phyloP scores from a whole-genome alignment of 208 protist genomes.

The Willaertia magna region DNA sequence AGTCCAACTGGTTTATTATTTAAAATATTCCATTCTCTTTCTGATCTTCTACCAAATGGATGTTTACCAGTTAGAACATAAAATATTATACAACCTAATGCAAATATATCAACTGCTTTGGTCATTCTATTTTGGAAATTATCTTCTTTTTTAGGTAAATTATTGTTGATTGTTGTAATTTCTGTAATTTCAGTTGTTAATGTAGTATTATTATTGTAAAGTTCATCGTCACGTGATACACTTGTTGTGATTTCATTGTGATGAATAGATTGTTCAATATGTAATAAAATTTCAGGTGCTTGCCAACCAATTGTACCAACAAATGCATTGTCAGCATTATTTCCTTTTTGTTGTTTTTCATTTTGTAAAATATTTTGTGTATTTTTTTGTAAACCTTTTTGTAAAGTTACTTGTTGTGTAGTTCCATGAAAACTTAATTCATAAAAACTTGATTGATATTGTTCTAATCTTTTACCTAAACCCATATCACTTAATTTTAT shows the following conservation, averaged over 20 bases:
- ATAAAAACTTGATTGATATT: constrained; percentile 12
- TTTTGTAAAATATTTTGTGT: too few species aligned
- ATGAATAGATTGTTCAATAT: neutral
- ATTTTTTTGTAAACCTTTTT: neutral
- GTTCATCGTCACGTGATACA: too few species aligned
- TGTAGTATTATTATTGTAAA: neutral
- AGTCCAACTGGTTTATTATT: constrained; percentile 25
- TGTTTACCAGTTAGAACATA: constrained; percentile 32
- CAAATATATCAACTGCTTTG: constrained; percentile 36
- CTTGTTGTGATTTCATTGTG: too few species aligned
- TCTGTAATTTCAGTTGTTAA: neutral
- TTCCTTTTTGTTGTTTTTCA: neutral
- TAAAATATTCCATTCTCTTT: constrained; percentile 36
- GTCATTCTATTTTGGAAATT: constrained; percentile 15
- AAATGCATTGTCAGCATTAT: neutral
- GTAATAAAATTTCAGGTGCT: constrained; percentile 19
- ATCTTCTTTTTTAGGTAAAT: neutral
- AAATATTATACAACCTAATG: constrained; percentile 35
- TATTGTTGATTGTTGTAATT: neutral
- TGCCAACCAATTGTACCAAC: constrained; percentile 24
- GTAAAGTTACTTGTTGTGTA: neutral
- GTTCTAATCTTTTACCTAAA: constrained; percentile 26
- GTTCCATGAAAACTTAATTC: constrained; percentile 12
- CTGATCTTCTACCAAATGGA: constrained; percentile 28
- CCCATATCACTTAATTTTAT: constrained; percentile 38